These are phyloP conservation scores for Alternaria triticina DNA, from an alignment of 2,329 filamentous ascomycete genomes.

Conservation along the genomic window DNA sequence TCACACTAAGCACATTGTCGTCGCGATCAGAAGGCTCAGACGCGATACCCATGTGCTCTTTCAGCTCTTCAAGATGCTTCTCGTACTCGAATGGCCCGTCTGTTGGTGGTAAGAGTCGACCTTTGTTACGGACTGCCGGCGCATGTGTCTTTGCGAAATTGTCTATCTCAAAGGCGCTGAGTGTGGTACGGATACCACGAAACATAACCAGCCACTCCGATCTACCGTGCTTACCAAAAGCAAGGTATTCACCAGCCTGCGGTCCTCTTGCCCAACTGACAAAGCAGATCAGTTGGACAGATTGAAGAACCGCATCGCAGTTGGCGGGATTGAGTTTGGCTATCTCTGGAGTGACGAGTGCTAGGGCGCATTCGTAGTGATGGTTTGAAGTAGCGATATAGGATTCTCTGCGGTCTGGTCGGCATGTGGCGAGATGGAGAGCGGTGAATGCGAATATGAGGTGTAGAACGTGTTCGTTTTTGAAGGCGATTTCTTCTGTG, in stretches of 20 bases:
- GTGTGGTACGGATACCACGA: conserved; percentile 34
- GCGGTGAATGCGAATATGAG: conserved; percentile 36
- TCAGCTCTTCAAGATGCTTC: conserved; percentile 24
- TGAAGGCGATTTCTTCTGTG: conserved; percentile 28
- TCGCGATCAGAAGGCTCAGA: conserved; percentile 3
- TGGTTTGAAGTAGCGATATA: conserved; percentile 27
- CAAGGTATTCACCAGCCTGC: conserved; percentile 37
- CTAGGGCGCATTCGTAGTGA: conserved; percentile 32
- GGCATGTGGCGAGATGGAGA: conserved; percentile 30
- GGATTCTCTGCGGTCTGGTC: conserved; percentile 20
- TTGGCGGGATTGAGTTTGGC: conserved; percentile 24
- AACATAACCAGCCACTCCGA: conserved; percentile 44
- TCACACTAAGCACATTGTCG: conserved; percentile 14
- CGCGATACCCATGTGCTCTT: conserved; percentile 14
- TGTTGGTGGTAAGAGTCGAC: conserved; percentile 16
- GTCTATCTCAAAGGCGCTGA: conserved; percentile 8
- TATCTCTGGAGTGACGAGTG: conserved; percentile 27
- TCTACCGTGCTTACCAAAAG: conserved; percentile 29
- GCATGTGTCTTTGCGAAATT: conserved; percentile 15
- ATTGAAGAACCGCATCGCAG: conserved; percentile 31
- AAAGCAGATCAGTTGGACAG: conserved; percentile 36
- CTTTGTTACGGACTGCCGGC: conserved; percentile 8
- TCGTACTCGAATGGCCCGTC: conserved; percentile 21
- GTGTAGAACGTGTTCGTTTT: conserved; percentile 25
- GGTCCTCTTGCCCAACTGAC: conserved; percentile 33